These are phyloP conservation scores for Pleurotus tuber-regium DNA, from an alignment of 768 basidiomycete species.

Conservation along the genomic window DNA sequence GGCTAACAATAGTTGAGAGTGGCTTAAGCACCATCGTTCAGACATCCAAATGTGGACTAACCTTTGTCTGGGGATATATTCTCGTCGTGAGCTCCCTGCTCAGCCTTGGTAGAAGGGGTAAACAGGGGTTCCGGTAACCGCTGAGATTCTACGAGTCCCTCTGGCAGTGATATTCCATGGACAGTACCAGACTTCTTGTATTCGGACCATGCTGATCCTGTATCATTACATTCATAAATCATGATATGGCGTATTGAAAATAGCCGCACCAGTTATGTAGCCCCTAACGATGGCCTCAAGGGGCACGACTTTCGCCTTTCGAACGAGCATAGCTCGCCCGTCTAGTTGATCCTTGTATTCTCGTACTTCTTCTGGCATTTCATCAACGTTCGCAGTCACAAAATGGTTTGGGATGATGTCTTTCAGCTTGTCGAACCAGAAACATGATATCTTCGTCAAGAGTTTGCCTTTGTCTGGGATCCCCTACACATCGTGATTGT, in stretches of 20 bases:
- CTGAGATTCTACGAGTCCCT: constrained; percentile 81
- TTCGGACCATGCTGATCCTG: constrained; percentile 95
- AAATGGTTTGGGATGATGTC: constrained; percentile 89
- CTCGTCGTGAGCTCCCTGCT: constrained; percentile 91
- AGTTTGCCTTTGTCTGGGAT: constrained; percentile 93
- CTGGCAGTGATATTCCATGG: constrained; percentile 77
- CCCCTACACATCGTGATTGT: constrained; percentile 53
- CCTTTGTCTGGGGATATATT: constrained; percentile 88
- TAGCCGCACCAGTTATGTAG: constrained; percentile 80
- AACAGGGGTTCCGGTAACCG: constrained; percentile 82
- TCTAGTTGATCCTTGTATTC: constrained; percentile 75
- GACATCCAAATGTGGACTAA: constrained; percentile 21
- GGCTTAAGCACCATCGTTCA: constrained; percentile 8
- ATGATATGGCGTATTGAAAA: no score
- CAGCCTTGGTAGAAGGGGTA: constrained; percentile 97
- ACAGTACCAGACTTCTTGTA: constrained; percentile 87
- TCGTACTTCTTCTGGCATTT: constrained; percentile 80
- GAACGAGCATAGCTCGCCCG: constrained; percentile 89
- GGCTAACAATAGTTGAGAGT: constrained; percentile 38
- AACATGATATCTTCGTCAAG: constrained; percentile 85
- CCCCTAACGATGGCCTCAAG: constrained; percentile 96
- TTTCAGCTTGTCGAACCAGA: constrained; percentile 89
- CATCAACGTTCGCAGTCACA: constrained; percentile 68
- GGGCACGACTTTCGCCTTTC: constrained; percentile 83
- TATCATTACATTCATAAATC: no score